Evolutionary conservation across 495 filamentous ascomycete genomes (phyloP), one percentile per base, ranked within the genome.

Genomic region (Saxophila tyrrhenica): DNA sequence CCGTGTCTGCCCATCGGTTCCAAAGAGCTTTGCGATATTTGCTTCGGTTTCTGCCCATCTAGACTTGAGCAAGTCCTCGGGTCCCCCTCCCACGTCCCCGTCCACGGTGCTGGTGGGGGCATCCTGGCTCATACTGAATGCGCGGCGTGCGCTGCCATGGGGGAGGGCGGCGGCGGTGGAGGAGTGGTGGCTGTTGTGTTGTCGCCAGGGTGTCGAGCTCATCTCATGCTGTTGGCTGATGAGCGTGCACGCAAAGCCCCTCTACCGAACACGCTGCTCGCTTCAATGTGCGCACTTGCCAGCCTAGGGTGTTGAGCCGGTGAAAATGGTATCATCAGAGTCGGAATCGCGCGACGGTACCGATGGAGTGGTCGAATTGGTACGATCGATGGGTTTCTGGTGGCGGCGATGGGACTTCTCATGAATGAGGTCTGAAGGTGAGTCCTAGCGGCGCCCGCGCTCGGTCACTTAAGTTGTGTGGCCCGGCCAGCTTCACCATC

Each of bases 21-120:
- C 77, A 67, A 86, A 83, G 20, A 85, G 64, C 3, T 64, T 63
- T 52, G 73, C 74, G 46, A 87, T 76, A 67, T 75, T 76, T 52
- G 76, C 74, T 66, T 86, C 84, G 43, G 75, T 79, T 52, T 67
- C 69, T 48, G 63, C 70, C 66, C 78, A 86, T 41, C 82, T 62
- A 13, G 80, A 75, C 56, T 75, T 77, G 61, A 86, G 85, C 57
- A 76, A 63, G 56, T 80, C 70, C 65, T 76, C 74, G 52, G 79
- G 75, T 65, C 86, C 83, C 15, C 41, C 32, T 20, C 22, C 19
- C 55, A 51, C 51, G 39, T 57, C 58, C 57, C 62, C 67, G 51
- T 68, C 68, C 50, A 69, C 45, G 24, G 24, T 48, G 23, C 20
- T 19, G 16, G 23, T 21, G 15, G 48, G 53, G 67, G 70, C 72